Conservation (phyloP, 148 eudicot genomes). For the Rhododendron henanense region DNA sequence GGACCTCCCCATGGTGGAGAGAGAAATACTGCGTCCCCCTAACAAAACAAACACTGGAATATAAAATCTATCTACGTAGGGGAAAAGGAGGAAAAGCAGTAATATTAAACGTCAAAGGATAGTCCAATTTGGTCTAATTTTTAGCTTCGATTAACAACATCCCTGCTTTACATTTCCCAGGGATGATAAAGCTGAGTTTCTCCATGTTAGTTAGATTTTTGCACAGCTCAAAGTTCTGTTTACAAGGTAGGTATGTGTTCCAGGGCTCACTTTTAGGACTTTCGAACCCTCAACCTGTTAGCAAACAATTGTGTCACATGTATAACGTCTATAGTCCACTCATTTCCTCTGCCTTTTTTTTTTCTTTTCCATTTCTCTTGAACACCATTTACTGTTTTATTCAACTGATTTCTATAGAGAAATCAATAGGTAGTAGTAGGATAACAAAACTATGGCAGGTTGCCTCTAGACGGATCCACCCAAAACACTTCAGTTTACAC, state of each 20-base stretch:
- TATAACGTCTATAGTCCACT: background rate
- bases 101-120: background rate
- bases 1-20: slow-evolving; percentile 66
- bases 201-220: background rate
- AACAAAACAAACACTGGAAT: slow-evolving; percentile 5
- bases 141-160: background rate
- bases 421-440: background rate
- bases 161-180: background rate
- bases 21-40: slow-evolving; percentile 48
- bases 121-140: background rate
- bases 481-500: too few relatives aligned
- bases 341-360: background rate
- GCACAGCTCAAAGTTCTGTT: background rate
- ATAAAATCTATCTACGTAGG: background rate
- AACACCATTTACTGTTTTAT: background rate
- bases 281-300: background rate
- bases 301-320: background rate
- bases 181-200: background rate
- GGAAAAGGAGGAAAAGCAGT: background rate
- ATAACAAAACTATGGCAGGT: background rate
- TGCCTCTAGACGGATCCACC: background rate
- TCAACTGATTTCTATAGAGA: background rate
- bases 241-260: background rate
- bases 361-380: background rate
- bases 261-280: background rate